These are phyloP conservation scores for Cladophialophora immunda DNA, from an alignment of 2,329 filamentous ascomycete genomes.

Conservation along the genomic window DNA sequence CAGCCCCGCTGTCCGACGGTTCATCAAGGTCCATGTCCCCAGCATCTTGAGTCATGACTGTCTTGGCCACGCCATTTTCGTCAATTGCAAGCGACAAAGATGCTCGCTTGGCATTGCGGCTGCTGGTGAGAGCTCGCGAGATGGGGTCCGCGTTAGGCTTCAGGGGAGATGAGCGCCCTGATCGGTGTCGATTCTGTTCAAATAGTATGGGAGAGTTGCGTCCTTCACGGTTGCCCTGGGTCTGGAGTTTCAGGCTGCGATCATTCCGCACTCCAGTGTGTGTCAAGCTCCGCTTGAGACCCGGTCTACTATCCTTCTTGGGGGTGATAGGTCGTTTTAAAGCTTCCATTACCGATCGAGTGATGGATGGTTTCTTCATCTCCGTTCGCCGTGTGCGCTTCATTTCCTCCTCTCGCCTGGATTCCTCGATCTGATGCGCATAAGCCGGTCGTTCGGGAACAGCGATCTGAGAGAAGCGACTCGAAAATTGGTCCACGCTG, in stretches of 20 bases:
- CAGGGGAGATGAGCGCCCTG: conserved; percentile 53
- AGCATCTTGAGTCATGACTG: conserved; percentile 46
- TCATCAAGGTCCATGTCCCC: conserved; percentile 46
- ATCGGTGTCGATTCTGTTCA: conserved; percentile 49
- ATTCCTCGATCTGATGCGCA: conserved; percentile 59
- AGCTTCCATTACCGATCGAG: conserved; percentile 42
- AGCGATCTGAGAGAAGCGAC: conserved; percentile 44
- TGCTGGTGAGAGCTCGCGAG: conserved; percentile 36
- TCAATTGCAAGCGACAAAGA: conserved; percentile 59
- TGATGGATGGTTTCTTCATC: conserved; percentile 42
- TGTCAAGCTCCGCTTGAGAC: conserved; percentile 52
- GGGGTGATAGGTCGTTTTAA: conserved; percentile 38
- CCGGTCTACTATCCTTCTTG: conserved; percentile 44
- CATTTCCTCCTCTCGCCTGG: conserved; percentile 49
- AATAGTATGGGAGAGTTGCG: conserved; percentile 21
- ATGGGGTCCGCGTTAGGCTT: conserved; percentile 43
- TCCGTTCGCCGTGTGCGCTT: conserved; percentile 45
- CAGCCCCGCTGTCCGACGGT: conserved; percentile 53
- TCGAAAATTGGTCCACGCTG: conserved; percentile 29
- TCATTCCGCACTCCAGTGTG: conserved; percentile 47
- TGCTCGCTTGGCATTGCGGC: conserved; percentile 46
- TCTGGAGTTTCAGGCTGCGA: conserved; percentile 43
- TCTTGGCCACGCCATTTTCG: conserved; percentile 57
- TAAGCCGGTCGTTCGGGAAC: conserved; percentile 52
- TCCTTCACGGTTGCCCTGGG: conserved; percentile 44